phyloP scores from a whole-genome alignment of 306 rosid species.

The Trichosanthes truncata region DNA sequence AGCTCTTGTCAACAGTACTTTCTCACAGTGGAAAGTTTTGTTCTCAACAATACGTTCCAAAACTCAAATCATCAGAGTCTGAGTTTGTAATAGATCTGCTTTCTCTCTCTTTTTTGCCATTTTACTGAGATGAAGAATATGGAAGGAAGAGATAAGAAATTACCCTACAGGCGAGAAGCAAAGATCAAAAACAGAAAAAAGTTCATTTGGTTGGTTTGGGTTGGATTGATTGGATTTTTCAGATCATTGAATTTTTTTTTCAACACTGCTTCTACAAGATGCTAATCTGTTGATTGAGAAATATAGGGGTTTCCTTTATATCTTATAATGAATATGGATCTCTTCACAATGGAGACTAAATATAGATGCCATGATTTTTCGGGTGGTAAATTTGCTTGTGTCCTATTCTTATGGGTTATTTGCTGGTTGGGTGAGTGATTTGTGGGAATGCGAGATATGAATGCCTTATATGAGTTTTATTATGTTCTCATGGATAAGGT shows the following conservation, averaged over 20 bases:
- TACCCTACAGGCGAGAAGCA: background rate
- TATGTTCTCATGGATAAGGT: background rate
- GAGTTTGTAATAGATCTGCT: background rate
- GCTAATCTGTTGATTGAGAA: background rate
- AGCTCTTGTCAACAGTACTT: background rate
- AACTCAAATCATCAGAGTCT: background rate
- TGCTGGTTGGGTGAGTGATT: background rate
- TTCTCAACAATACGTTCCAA: background rate
- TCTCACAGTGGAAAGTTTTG: background rate
- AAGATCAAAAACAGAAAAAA: background rate
- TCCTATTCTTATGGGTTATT: background rate
- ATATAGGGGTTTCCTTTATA: background rate
- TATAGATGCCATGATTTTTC: background rate
- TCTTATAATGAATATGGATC: background rate
- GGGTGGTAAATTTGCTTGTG: background rate
- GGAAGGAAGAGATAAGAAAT: background rate
- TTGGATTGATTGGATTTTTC: background rate
- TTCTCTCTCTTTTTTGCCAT: background rate
- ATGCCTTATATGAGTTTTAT: background rate
- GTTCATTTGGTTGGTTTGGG: background rate
- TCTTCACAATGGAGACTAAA: background rate
- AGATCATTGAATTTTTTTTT: background rate
- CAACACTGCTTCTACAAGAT: background rate
- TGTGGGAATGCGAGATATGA: background rate
- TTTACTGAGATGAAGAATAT: background rate